A percentile compares a stretch with the other conserved stretches of the same genome.
Evolutionary conservation across 2,329 filamentous ascomycete species (phyloP).

Genomic region (Fusarium sp.): DNA sequence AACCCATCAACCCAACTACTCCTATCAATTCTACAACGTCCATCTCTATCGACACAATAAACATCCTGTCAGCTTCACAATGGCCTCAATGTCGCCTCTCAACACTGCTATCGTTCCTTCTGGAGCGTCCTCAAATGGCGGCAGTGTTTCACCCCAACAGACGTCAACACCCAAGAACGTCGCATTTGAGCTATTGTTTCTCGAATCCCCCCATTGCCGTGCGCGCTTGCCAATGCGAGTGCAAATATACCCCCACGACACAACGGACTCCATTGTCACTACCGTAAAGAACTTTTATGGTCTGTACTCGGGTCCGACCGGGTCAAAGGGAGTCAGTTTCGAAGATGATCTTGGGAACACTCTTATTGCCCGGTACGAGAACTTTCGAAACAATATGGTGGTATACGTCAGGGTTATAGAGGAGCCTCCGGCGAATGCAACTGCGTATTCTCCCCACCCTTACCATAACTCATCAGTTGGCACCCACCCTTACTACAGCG

Average conservation of each 20-base stretch:
- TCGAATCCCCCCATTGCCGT: conserved; percentile 72
- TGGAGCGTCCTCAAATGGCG: conserved; percentile 51
- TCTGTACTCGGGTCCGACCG: conserved; percentile 78
- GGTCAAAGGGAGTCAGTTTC: conserved; percentile 88
- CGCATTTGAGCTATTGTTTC: conserved; percentile 79
- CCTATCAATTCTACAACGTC: conserved; percentile 30
- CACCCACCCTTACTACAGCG: conserved; percentile 63
- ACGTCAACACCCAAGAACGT: conserved; percentile 73
- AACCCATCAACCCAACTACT: conserved; percentile 30
- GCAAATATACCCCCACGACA: conserved; percentile 94
- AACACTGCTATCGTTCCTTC: conserved; percentile 47
- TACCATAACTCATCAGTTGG: conserved; percentile 63
- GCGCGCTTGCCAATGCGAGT: conserved; percentile 85
- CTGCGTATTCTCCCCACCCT: conserved; percentile 61
- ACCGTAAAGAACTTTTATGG: conserved; percentile 99
- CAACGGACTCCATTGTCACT: conserved; percentile 95
- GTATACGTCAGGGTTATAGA: conserved; percentile 91
- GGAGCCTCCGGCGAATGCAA: conserved; percentile 57
- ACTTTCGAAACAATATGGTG: conserved; percentile 90
- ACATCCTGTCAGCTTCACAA: conserved; percentile 45
- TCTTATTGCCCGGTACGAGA: conserved; percentile 95
- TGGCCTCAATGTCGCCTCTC: conserved; percentile 59
- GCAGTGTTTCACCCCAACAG: conserved; percentile 59
- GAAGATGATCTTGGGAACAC: conserved; percentile 90
- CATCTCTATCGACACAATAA: conserved; percentile 39